Conservation (phyloP, 1,139 yeast species). For the Hansenula anomala region DNA sequence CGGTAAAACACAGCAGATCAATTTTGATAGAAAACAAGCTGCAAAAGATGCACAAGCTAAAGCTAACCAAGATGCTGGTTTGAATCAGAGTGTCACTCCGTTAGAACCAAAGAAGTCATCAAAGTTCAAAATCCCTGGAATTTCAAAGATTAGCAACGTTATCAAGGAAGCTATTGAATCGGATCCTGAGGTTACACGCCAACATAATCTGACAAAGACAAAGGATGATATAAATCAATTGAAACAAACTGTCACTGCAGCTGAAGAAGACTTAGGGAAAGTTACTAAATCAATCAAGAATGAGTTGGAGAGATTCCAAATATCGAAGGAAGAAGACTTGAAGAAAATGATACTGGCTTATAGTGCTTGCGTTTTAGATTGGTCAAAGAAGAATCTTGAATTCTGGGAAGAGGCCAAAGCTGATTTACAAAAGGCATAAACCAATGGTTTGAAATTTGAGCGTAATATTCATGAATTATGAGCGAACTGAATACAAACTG, state of each 20-base stretch:
- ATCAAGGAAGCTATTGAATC: slow-evolving; percentile 67
- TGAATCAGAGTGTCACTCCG: slow-evolving; percentile 9
- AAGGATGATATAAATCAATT: slow-evolving; percentile 47
- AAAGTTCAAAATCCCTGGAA: slow-evolving; percentile 40
- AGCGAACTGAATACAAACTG: too few species aligned
- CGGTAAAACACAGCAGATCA: slow-evolving; percentile 24
- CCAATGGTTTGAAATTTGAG: too few species aligned
- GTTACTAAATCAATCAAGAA: slow-evolving; percentile 45
- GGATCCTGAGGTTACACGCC: slow-evolving; percentile 63
- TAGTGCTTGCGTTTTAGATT: slow-evolving; percentile 53
- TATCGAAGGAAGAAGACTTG: slow-evolving; percentile 36
- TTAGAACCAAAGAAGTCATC: slow-evolving; percentile 24
- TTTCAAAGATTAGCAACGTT: slow-evolving; percentile 53
- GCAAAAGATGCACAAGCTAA: slow-evolving; percentile 33
- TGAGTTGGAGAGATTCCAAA: slow-evolving; percentile 31
- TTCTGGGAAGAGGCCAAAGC: slow-evolving; percentile 67
- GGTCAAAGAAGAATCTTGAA: slow-evolving; percentile 70
- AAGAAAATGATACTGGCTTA: slow-evolving; percentile 46
- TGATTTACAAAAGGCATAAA: slow-evolving; percentile 15
- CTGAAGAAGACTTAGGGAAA: slow-evolving; percentile 49
- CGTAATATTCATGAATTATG: not conserved
- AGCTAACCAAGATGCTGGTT: slow-evolving; percentile 16
- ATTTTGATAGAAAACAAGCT: slow-evolving; percentile 22
- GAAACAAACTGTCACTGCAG: slow-evolving; percentile 54
- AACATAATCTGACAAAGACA: slow-evolving; percentile 48